A percentile compares a stretch with the other conserved stretches of the same genome.
Evolutionary conservation across 108 stramenopile species (phyloP).

Genomic region (Cyclotella cryptica): DNA sequence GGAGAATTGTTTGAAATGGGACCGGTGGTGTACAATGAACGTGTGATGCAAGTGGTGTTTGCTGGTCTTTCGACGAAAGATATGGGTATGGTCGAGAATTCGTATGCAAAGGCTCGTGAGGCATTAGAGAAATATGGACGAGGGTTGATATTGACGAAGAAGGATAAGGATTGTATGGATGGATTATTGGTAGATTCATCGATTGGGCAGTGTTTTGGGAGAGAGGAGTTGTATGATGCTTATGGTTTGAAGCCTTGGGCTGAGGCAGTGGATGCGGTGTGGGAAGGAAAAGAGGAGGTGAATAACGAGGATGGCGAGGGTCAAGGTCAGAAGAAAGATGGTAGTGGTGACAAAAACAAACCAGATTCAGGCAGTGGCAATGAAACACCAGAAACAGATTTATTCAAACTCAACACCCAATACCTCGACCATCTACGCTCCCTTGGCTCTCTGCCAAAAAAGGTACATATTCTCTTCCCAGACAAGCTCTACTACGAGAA

Average conservation of each 20-base stretch:
- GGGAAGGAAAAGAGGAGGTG: neutral
- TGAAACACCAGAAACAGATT: neutral
- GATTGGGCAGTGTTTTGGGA: neutral
- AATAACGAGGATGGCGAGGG: too few relatives aligned
- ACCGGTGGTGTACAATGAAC: constrained; percentile 20
- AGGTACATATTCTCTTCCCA: constrained; percentile 38
- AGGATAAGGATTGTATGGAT: constrained; percentile 1
- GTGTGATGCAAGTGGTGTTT: constrained; percentile 25
- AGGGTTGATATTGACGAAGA: constrained; percentile 28
- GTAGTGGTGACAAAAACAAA: neutral
- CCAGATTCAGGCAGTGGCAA: neutral
- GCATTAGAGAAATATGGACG: constrained; percentile 1
- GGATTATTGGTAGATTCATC: constrained; percentile 21
- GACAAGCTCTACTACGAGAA: constrained; percentile 20
- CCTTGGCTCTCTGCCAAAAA: constrained; percentile 26
- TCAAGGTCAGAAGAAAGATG: neutral
- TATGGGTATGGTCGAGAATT: neutral
- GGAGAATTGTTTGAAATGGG: constrained; percentile 34
- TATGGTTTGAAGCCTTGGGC: constrained; percentile 33
- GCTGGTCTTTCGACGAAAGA: constrained; percentile 7
- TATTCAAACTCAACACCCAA: constrained; percentile 17
- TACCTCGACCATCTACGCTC: constrained; percentile 29
- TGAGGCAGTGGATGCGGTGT: constrained; percentile 22
- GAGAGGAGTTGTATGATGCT: constrained; percentile 13
- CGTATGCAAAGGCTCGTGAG: constrained; percentile 19